phyloP scores from a whole-genome alignment of 2,329 filamentous ascomycete genomes.

The Metarhizium rileyi region DNA sequence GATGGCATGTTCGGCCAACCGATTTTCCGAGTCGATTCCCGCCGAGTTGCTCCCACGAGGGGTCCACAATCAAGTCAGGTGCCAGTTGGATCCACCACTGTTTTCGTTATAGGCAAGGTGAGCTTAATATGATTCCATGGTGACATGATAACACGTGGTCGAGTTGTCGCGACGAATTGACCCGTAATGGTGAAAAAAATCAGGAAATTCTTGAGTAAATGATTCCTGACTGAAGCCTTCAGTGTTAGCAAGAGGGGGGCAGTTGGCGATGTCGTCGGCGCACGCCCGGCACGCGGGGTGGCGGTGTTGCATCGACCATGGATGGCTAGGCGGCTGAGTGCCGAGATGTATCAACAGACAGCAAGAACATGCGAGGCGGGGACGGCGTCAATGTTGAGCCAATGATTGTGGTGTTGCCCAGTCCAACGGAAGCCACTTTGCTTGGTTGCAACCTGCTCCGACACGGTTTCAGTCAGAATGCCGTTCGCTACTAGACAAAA shows the following conservation, averaged over 20 bases:
- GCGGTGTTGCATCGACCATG: not conserved
- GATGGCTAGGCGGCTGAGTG: not conserved
- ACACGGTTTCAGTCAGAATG: slow-evolving; percentile 2
- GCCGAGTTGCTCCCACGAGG: not conserved
- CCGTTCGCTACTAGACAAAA: not conserved
- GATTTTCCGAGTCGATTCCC: slow-evolving; percentile 1
- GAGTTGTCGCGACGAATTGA: not conserved
- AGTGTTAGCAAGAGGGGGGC: not conserved
- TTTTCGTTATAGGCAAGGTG: slow-evolving; percentile 7
- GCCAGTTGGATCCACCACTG: slow-evolving; percentile 8
- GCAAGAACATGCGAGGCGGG: not conserved
- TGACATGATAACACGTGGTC: slow-evolving; percentile 1
- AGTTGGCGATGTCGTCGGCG: slow-evolving; percentile 1
- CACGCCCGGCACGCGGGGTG: not conserved
- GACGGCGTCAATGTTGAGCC: not conserved
- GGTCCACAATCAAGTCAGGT: slow-evolving; percentile 11
- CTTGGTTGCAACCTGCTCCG: not conserved
- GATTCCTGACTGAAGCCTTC: not conserved
- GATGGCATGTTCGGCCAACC: slow-evolving; percentile 6
- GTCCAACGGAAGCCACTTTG: not conserved
- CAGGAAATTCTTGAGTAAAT: not conserved
- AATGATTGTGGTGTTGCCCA: not conserved
- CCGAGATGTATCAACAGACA: not conserved
- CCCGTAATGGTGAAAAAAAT: not conserved
- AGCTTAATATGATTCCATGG: slow-evolving; percentile 5